Percentiles rank a stretch among this genome's conserved stretches.
These are phyloP conservation scores for Tuber indicum DNA, from an alignment of 495 filamentous ascomycete genomes.

Conservation along the genomic window DNA sequence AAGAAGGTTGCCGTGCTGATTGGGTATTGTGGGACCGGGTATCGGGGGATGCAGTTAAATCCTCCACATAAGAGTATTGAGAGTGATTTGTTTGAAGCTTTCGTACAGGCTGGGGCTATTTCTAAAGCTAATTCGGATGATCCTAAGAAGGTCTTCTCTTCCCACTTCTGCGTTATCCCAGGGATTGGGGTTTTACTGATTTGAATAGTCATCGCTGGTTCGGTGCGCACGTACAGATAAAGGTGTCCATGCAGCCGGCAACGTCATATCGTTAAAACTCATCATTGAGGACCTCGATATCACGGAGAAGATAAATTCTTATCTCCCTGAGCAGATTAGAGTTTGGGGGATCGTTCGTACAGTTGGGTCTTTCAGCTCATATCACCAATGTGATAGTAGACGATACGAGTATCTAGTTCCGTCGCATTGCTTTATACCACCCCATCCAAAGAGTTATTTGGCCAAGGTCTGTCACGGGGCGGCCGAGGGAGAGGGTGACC, in stretches of 20 bases:
- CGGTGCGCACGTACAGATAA: slow-evolving; percentile 95
- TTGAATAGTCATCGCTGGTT: slow-evolving; percentile 66
- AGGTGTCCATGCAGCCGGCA: slow-evolving; percentile 94
- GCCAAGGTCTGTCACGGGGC: slow-evolving; percentile 68
- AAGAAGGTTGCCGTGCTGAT: slow-evolving; percentile 91
- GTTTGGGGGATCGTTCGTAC: slow-evolving; percentile 88
- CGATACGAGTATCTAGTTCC: slow-evolving; percentile 97
- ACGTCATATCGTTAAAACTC: slow-evolving; percentile 89
- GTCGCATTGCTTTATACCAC: slow-evolving; percentile 80
- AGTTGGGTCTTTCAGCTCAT: slow-evolving; percentile 79
- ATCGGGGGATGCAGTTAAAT: slow-evolving; percentile 89
- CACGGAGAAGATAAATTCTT: slow-evolving; percentile 79
- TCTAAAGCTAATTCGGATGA: slow-evolving; percentile 94
- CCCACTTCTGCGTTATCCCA: background rate
- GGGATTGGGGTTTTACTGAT: background rate
- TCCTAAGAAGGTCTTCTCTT: slow-evolving; percentile 63
- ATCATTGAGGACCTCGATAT: slow-evolving; percentile 87
- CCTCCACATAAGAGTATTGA: slow-evolving; percentile 82
- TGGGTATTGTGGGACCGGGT: slow-evolving; percentile 94
- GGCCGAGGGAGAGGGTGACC: slow-evolving; percentile 62
- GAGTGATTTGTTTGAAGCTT: slow-evolving; percentile 87
- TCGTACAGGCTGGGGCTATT: slow-evolving; percentile 83
- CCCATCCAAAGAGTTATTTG: slow-evolving; percentile 77
- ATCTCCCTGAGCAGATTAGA: slow-evolving; percentile 78
- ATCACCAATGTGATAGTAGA: slow-evolving; percentile 84